phyloP scores from a whole-genome alignment of 1,284 basidiomycete genomes.

The Ganoderma sinense region DNA sequence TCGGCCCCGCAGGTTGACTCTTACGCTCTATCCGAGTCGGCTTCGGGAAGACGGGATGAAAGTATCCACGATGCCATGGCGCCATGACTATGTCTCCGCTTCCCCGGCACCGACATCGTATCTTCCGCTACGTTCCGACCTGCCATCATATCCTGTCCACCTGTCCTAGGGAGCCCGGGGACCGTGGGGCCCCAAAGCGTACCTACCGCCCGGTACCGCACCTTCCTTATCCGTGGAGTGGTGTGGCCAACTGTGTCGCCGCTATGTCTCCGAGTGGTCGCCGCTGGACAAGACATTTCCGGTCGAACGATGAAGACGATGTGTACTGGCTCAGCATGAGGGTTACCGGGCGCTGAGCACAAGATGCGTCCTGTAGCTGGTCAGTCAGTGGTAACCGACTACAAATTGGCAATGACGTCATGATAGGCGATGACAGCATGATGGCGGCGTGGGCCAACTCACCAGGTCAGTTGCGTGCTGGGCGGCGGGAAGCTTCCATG shows the following conservation, averaged over 20 bases:
- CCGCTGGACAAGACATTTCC: neutral
- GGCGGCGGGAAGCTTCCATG: neutral
- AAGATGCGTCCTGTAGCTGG: no score
- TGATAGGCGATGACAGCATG: neutral
- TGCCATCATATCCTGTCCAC: neutral
- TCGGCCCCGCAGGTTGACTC: neutral
- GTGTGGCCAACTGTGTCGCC: neutral
- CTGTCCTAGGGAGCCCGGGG: constrained; percentile 1
- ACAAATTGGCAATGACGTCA: constrained; percentile 6
- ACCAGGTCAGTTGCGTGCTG: neutral
- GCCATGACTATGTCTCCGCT: neutral
- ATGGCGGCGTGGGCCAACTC: neutral
- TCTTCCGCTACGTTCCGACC: neutral
- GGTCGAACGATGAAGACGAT: neutral
- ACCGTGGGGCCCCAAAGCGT: neutral
- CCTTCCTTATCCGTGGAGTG: neutral
- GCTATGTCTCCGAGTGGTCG: neutral
- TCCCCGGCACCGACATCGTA: neutral
- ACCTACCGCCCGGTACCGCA: neutral
- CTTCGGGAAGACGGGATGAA: neutral
- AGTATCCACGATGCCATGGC: neutral
- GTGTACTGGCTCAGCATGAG: neutral
- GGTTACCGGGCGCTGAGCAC: neutral
- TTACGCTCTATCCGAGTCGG: neutral
- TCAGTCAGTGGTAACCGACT: neutral